Evolutionary conservation across 2,329 filamentous ascomycete species (phyloP).

Genomic region (Cladosporium austrohemisphaericum): DNA sequence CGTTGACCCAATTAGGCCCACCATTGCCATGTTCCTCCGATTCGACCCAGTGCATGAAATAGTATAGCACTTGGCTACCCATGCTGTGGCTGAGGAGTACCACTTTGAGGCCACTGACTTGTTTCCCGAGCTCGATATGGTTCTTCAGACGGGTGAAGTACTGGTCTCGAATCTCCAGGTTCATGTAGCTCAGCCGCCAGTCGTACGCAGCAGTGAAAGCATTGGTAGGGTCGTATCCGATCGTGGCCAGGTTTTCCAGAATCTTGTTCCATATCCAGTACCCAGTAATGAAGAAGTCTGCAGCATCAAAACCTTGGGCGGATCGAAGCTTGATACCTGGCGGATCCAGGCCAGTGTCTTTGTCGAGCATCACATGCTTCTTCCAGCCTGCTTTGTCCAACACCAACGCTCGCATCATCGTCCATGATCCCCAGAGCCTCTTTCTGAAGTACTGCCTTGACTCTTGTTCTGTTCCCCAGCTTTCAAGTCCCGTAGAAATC

Average conservation of each 20-base stretch:
- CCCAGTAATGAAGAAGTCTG: conserved; percentile 83
- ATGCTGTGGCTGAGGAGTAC: conserved; percentile 92
- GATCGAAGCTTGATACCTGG: conserved; percentile 85
- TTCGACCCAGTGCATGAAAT: conserved; percentile 79
- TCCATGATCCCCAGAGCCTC: conserved; percentile 96
- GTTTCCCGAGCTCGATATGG: conserved; percentile 79
- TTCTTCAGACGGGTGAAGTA: conserved; percentile 90
- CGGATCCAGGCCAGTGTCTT: conserved; percentile 83
- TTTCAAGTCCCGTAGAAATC: conserved; percentile 94
- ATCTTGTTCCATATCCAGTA: conserved; percentile 99
- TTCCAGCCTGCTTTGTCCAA: conserved; percentile 95
- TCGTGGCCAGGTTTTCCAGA: conserved; percentile 88
- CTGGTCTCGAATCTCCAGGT: conserved; percentile 84
- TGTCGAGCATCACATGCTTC: conserved; percentile 93
- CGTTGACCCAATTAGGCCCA: conserved; percentile 84
- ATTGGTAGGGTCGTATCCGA: conserved; percentile 88
- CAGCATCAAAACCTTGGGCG: conserved; percentile 94
- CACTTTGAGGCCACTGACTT: conserved; percentile 72
- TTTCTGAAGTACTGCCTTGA: conserved; percentile 92
- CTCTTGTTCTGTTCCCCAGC: conserved; percentile 83
- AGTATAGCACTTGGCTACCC: conserved; percentile 92
- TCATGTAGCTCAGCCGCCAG: conserved; percentile 87
- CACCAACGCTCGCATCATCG: conserved; percentile 94
- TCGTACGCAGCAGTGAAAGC: conserved; percentile 72
- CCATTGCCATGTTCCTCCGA: conserved; percentile 72